A percentile compares a stretch with the other conserved stretches of the same genome.
These are phyloP conservation scores for Leptomonas pyrrhocoris DNA, from an alignment of 208 protist genomes.

Conservation along the genomic window DNA sequence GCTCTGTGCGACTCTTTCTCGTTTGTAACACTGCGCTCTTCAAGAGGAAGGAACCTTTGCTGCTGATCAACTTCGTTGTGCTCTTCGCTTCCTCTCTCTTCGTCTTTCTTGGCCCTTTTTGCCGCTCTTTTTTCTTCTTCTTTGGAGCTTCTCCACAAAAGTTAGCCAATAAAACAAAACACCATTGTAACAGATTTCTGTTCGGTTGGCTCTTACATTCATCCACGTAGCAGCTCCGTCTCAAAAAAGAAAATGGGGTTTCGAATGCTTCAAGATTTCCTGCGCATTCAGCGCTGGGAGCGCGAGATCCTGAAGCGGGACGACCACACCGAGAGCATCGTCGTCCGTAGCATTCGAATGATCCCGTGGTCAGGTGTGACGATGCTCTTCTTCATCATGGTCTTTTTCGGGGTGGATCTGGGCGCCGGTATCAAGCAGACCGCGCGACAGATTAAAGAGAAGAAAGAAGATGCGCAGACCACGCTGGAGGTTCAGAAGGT, in stretches of 20 bases:
- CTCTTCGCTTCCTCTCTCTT: no score
- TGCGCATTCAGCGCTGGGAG: conserved; percentile 79
- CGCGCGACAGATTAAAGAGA: conserved; percentile 65
- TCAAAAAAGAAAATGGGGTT: conserved; percentile 23
- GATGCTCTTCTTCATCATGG: conserved; percentile 85
- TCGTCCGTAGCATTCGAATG: conserved; percentile 53
- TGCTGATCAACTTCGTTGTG: no score
- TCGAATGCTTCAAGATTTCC: conserved; percentile 74
- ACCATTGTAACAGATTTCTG: no score
- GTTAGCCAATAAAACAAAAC: no score
- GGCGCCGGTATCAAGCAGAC: conserved; percentile 81
- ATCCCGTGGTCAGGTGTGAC: conserved; percentile 80
- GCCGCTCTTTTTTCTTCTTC: no score
- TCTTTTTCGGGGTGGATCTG: conserved; percentile 87
- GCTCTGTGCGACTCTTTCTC: no score
- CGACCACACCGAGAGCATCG: conserved; percentile 46
- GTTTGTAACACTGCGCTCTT: no score
- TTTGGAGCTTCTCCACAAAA: no score
- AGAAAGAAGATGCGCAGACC: conserved; percentile 75
- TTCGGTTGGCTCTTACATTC: no score
- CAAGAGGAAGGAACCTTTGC: no score
- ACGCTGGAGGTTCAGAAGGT: conserved; percentile 66
- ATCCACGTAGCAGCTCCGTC: conserved; percentile 2
- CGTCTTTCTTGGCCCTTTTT: no score
- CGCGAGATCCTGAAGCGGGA: conserved; percentile 61